These are phyloP conservation scores for Yamadazyma philogaea DNA, from an alignment of 805 yeast species.

Conservation along the genomic window DNA sequence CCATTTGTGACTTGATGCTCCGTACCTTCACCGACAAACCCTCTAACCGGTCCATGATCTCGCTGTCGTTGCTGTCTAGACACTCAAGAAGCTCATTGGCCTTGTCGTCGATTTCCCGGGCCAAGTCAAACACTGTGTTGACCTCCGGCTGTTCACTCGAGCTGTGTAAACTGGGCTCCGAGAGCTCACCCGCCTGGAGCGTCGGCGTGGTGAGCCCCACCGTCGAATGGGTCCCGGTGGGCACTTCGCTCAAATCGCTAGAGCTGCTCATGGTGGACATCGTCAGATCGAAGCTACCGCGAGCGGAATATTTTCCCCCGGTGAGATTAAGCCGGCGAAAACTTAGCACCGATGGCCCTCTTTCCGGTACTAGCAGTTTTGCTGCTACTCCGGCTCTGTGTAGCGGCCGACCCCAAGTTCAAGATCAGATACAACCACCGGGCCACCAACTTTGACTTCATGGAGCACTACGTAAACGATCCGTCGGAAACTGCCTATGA, in stretches of 20 bases:
- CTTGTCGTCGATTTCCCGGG: slow-evolving; percentile 29
- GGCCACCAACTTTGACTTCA: background rate
- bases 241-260: slow-evolving; percentile 6
- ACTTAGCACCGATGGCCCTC: slow-evolving; percentile 7
- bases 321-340: too few relatives aligned
- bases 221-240: slow-evolving; percentile 5
- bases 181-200: slow-evolving; percentile 26
- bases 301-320: too few relatives aligned
- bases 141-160: slow-evolving; percentile 8
- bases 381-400: background rate
- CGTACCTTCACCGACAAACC: slow-evolving; percentile 15
- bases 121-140: slow-evolving; percentile 29
- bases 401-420: slow-evolving; percentile 10
- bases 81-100: slow-evolving; percentile 20
- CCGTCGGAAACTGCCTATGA: slow-evolving; percentile 9
- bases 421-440: slow-evolving; percentile 7
- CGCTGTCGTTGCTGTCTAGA: slow-evolving; percentile 27
- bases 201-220: slow-evolving; percentile 35
- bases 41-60: slow-evolving; percentile 25
- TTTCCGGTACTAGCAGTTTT: background rate
- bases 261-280: slow-evolving; percentile 5
- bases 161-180: background rate
- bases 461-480: background rate
- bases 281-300: background rate
- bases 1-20: slow-evolving; percentile 5